These are phyloP conservation scores for Lipomyces yamanashiensis DNA, from an alignment of 805 yeast species.

Conservation along the genomic window DNA sequence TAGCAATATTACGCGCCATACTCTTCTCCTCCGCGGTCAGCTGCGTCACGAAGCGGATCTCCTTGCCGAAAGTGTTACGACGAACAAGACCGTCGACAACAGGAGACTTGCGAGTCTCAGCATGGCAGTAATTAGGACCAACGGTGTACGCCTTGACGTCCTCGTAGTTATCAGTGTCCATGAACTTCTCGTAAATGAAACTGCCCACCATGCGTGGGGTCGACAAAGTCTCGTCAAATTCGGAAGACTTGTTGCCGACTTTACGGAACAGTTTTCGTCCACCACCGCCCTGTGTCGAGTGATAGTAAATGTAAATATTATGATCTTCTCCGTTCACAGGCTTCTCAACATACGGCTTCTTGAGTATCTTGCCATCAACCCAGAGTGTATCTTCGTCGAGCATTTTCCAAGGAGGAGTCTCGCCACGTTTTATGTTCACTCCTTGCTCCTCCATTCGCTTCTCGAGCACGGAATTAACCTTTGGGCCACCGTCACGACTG, in stretches of 20 bases:
- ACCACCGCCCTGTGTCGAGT: constrained; percentile 91
- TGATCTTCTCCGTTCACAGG: constrained; percentile 99
- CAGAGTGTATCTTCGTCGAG: constrained; percentile 79
- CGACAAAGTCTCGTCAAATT: constrained; percentile 80
- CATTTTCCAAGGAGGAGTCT: constrained; percentile 74
- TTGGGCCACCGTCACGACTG: constrained; percentile 96
- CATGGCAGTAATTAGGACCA: constrained; percentile 89
- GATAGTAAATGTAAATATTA: constrained; percentile 90
- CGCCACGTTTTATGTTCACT: constrained; percentile 50
- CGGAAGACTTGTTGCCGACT: constrained; percentile 96
- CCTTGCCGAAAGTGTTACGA: constrained; percentile 97
- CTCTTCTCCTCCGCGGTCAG: constrained; percentile 71
- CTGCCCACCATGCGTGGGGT: constrained; percentile 88
- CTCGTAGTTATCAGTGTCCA: constrained; percentile 98
- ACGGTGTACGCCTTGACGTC: constrained; percentile 99
- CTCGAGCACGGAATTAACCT: constrained; percentile 68
- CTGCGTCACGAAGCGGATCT: constrained; percentile 85
- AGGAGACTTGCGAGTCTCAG: constrained; percentile 97
- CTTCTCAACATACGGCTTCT: constrained; percentile 94
- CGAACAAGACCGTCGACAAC: constrained; percentile 99
- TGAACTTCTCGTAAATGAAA: constrained; percentile 87
- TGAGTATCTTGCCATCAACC: constrained; percentile 67
- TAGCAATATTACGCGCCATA: constrained; percentile 80
- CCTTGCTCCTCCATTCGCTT: constrained; percentile 66
- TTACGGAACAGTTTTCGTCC: constrained; percentile 93